phyloP scores from a whole-genome alignment of 2,329 filamentous ascomycete species.

The Colletotrichum phormii region DNA sequence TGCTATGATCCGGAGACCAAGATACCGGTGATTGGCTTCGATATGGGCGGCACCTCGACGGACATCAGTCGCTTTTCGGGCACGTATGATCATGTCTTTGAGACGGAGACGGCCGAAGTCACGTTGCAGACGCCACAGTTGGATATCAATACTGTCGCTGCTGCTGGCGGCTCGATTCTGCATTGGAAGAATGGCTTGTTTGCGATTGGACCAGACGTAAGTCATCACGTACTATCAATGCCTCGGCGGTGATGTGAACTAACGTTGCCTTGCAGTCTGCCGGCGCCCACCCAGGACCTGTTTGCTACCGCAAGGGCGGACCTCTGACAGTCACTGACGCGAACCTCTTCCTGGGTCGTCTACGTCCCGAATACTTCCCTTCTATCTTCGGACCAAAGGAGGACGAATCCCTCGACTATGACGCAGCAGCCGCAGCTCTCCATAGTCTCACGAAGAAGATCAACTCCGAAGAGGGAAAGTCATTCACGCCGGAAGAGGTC shows the following conservation, averaged over 20 bases:
- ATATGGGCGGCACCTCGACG: neutral
- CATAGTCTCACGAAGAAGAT: constrained; percentile 74
- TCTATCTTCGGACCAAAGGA: neutral
- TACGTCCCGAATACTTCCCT: neutral
- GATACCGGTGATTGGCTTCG: no score
- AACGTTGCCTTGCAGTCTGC: neutral
- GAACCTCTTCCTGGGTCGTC: constrained; percentile 83
- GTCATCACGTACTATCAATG: neutral
- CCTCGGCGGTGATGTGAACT: neutral
- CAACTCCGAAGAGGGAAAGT: constrained; percentile 77
- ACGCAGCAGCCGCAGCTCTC: no score
- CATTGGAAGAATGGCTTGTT: neutral
- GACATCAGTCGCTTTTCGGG: neutral
- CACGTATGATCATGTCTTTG: neutral
- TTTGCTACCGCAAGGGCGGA: constrained; percentile 61
- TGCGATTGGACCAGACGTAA: neutral
- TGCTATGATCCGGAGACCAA: no score
- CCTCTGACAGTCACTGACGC: constrained; percentile 91
- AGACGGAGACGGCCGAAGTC: neutral
- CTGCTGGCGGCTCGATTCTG: neutral
- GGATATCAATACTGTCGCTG: neutral
- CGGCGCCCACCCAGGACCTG: constrained; percentile 64
- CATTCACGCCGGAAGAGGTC: constrained; percentile 83
- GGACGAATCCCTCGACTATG: no score
- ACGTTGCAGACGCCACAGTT: neutral